phyloP scores from a whole-genome alignment of 176 grass and related monocot genomes.

The Hyparrhenia diplandra region DNA sequence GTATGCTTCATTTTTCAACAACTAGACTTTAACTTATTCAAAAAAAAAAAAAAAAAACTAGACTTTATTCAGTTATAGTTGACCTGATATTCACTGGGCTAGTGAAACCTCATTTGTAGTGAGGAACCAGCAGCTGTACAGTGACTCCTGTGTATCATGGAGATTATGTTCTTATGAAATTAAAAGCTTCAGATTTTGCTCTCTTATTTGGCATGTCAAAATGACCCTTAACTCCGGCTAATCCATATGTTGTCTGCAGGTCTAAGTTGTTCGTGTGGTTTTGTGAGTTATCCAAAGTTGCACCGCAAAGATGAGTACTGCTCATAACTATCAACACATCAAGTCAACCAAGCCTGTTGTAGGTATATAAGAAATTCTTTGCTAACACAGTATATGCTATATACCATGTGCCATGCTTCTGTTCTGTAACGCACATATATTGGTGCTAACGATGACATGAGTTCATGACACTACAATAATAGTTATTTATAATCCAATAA shows the following conservation, averaged over 20 bases:
- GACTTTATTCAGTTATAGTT: too few species aligned
- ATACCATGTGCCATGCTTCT: neutral
- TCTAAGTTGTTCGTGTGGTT: neutral
- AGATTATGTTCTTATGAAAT: neutral
- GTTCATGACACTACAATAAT: neutral
- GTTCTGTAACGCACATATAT: neutral
- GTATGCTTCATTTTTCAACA: neutral
- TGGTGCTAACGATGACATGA: neutral
- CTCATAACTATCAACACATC: slow-evolving; percentile 39
- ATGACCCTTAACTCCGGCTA: slow-evolving; percentile 6
- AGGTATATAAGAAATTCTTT: slow-evolving; percentile 24
- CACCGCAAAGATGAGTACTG: slow-evolving; percentile 44
- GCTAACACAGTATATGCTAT: slow-evolving; percentile 10
- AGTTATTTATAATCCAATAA: neutral
- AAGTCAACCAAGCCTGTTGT: slow-evolving; percentile 45
- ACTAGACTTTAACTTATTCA: neutral
- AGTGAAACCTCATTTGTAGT: slow-evolving; percentile 10
- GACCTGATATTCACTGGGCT: neutral
- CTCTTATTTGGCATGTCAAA: neutral
- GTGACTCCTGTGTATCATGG: slow-evolving; percentile 3
- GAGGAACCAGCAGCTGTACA: neutral
- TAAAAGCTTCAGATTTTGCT: neutral
- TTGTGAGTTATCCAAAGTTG: slow-evolving; percentile 31
- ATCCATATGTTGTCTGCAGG: slow-evolving; percentile 20
- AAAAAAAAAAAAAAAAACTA: too few species aligned